Conservation (phyloP, 2,329 filamentous ascomycete genomes). For the Nemania serpens region DNA sequence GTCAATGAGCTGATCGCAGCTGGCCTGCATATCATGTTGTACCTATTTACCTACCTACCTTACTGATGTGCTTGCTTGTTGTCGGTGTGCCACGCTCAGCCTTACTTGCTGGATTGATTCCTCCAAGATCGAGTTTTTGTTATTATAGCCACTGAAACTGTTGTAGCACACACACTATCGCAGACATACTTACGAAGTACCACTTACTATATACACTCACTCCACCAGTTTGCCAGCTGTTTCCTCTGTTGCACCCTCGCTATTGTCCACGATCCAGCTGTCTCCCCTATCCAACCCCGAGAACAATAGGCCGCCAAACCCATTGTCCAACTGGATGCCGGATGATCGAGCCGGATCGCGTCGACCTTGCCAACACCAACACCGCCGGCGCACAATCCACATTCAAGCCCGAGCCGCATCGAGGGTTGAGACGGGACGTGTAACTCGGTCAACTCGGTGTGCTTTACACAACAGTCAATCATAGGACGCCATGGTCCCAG, state of each 20-base stretch:
- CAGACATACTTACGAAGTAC: slow-evolving; percentile 8
- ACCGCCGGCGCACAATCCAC: not conserved
- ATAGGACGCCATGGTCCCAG: slow-evolving; percentile 53
- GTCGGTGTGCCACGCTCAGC: not conserved
- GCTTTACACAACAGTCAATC: not conserved
- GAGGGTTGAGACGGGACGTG: too few relatives aligned
- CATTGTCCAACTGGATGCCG: slow-evolving; percentile 9
- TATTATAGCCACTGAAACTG: slow-evolving; percentile 6
- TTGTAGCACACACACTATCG: not conserved
- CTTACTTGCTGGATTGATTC: not conserved
- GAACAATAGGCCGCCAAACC: slow-evolving; percentile 21
- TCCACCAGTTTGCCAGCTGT: slow-evolving; percentile 19
- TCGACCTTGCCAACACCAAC: slow-evolving; percentile 8
- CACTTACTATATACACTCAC: slow-evolving; percentile 13
- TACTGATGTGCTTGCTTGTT: not conserved
- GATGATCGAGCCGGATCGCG: slow-evolving; percentile 8
- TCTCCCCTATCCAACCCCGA: slow-evolving; percentile 16
- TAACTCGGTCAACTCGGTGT: too few relatives aligned
- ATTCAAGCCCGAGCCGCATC: not conserved
- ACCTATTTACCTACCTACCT: too few relatives aligned
- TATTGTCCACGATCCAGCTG: slow-evolving; percentile 3
- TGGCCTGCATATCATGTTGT: not conserved
- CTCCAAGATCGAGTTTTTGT: not conserved
- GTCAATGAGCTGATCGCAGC: not conserved
- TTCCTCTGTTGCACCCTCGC: slow-evolving; percentile 1